Conservation (phyloP, 768 basidiomycete genomes). For the Lactarius hengduanensis region DNA sequence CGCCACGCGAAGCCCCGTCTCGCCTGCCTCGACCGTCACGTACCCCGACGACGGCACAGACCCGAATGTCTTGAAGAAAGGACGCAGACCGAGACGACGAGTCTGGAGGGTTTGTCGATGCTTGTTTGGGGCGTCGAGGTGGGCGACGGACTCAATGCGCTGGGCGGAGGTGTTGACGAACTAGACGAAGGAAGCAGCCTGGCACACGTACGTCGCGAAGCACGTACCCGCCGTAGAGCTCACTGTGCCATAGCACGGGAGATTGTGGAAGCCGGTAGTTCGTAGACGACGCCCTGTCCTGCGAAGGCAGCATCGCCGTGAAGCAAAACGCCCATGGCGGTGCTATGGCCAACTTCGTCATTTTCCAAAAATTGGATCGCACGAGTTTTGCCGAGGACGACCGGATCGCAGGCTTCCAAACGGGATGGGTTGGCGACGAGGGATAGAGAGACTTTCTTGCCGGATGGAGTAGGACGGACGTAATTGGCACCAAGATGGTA, state of each 20-base stretch:
- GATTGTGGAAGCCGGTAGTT: constrained; percentile 96
- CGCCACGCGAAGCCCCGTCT: no score
- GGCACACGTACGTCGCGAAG: no score
- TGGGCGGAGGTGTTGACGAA: no score
- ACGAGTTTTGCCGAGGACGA: constrained; percentile 98
- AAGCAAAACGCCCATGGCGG: constrained; percentile 92
- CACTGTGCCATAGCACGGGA: constrained; percentile 76
- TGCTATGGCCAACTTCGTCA: constrained; percentile 74
- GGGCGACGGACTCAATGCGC: no score
- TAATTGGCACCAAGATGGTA: constrained; percentile 99
- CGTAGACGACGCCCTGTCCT: constrained; percentile 97
- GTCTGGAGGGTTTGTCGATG: no score
- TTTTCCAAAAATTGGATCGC: constrained; percentile 93
- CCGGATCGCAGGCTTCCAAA: constrained; percentile 94
- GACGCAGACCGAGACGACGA: no score
- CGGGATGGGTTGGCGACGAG: constrained; percentile 99
- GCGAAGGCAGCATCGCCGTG: constrained; percentile 99
- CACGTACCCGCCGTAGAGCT: no score
- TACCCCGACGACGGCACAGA: no score
- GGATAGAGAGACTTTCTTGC: constrained; percentile 96
- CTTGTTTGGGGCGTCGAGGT: no score
- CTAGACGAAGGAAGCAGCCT: no score
- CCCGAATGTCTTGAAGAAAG: no score
- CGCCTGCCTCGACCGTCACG: no score
- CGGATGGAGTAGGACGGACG: constrained; percentile 94